Evolutionary conservation across 768 basidiomycete species (phyloP).

Genomic region (Tylopilus sp.): DNA sequence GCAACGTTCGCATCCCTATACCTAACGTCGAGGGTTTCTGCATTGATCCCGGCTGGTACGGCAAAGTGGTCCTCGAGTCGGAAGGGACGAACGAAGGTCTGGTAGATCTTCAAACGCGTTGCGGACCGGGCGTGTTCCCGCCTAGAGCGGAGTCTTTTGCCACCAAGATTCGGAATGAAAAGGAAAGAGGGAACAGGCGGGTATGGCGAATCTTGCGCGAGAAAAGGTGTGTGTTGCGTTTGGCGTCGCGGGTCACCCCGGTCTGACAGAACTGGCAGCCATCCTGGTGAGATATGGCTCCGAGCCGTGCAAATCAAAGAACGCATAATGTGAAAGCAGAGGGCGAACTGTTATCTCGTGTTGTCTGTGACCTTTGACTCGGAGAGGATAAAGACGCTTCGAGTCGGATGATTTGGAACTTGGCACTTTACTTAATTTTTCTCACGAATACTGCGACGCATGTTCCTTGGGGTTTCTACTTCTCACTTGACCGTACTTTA

Average conservation of each 20-base stretch:
- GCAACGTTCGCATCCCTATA: conserved; percentile 40
- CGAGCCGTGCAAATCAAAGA: conserved; percentile 65
- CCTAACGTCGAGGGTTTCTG: conserved; percentile 52
- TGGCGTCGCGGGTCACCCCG: background rate
- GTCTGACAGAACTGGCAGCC: conserved; percentile 13
- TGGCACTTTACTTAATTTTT: background rate
- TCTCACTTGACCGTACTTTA: conserved; percentile 10
- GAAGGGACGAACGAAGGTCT: conserved; percentile 87
- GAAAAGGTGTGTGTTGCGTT: conserved; percentile 52
- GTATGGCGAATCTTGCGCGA: conserved; percentile 76
- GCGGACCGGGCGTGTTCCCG: conserved; percentile 65
- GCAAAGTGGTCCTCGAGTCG: conserved; percentile 77
- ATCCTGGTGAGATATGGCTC: conserved; percentile 28
- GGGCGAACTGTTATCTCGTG: background rate
- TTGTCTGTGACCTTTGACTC: background rate
- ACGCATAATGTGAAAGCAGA: conserved; percentile 41
- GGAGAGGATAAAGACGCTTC: background rate
- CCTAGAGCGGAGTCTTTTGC: conserved; percentile 44
- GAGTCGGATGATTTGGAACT: conserved; percentile 6
- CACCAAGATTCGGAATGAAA: conserved; percentile 35
- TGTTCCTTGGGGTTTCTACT: background rate
- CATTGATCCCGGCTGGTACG: conserved; percentile 81
- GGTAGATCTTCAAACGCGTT: conserved; percentile 71
- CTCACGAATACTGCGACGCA: conserved; percentile 8
- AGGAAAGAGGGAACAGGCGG: conserved; percentile 43